These are phyloP conservation scores for Penicillium turbatum DNA, from an alignment of 495 filamentous ascomycete genomes.

Conservation along the genomic window DNA sequence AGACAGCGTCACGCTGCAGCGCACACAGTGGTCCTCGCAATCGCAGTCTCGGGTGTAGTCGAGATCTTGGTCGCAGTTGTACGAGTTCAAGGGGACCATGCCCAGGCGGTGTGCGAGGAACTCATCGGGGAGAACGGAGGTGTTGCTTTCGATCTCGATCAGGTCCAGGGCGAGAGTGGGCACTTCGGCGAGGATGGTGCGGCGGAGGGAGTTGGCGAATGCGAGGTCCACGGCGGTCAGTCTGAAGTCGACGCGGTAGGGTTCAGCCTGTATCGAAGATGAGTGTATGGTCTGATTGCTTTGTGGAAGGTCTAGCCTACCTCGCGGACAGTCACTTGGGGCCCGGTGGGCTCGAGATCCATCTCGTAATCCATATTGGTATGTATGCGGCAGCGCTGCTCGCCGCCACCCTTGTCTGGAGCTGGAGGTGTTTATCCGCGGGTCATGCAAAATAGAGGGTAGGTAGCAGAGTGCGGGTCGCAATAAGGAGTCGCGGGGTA, in stretches of 20 bases:
- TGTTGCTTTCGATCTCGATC: slow-evolving; percentile 89
- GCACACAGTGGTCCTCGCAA: slow-evolving; percentile 87
- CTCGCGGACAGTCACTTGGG: slow-evolving; percentile 67
- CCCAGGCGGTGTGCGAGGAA: slow-evolving; percentile 92
- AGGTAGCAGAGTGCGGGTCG: neutral
- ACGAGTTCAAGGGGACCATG: slow-evolving; percentile 80
- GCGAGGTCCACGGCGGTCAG: slow-evolving; percentile 74
- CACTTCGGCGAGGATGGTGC: slow-evolving; percentile 88
- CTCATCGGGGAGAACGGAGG: slow-evolving; percentile 90
- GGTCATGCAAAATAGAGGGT: neutral
- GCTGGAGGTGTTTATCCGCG: slow-evolving; percentile 4
- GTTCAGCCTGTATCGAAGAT: slow-evolving; percentile 53
- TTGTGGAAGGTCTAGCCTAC: slow-evolving; percentile 31
- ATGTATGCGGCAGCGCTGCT: slow-evolving; percentile 25
- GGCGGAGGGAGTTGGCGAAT: slow-evolving; percentile 92
- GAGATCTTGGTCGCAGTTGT: slow-evolving; percentile 74
- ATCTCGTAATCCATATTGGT: slow-evolving; percentile 65
- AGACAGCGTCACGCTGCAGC: slow-evolving; percentile 77
- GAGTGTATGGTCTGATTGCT: neutral
- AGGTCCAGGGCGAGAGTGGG: slow-evolving; percentile 94
- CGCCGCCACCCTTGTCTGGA: slow-evolving; percentile 19
- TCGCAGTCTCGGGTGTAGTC: slow-evolving; percentile 93
- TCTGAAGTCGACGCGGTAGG: slow-evolving; percentile 72
- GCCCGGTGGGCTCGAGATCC: slow-evolving; percentile 61
- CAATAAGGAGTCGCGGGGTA: neutral